These are phyloP conservation scores for Cyclotella sp. DNA, from an alignment of 108 stramenopile genomes.

Conservation along the genomic window DNA sequence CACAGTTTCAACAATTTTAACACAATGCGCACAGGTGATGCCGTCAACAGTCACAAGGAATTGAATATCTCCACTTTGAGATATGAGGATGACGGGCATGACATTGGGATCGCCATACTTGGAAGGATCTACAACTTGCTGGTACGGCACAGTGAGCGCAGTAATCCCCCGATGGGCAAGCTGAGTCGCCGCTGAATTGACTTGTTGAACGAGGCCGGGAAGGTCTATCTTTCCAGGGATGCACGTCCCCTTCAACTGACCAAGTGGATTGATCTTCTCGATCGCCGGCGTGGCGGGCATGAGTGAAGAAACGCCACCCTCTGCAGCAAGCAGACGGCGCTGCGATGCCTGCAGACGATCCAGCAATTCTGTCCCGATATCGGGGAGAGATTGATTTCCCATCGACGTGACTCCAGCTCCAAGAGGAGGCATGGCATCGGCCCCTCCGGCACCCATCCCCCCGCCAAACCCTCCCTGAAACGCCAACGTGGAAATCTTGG, in stretches of 20 bases:
- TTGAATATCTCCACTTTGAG: constrained; percentile 69
- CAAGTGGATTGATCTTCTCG: neutral
- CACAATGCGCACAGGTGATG: constrained; percentile 90
- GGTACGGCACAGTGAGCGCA: neutral
- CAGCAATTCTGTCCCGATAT: constrained; percentile 20
- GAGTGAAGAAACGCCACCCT: constrained; percentile 57
- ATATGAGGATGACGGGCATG: constrained; percentile 76
- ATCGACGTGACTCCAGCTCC: too few species aligned
- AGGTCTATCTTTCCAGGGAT: constrained; percentile 77
- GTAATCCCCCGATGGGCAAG: constrained; percentile 74
- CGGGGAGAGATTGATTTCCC: neutral
- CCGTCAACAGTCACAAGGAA: constrained; percentile 85
- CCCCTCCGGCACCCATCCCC: neutral
- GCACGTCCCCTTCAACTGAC: constrained; percentile 77
- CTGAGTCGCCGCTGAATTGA: constrained; percentile 75
- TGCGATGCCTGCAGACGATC: constrained; percentile 80
- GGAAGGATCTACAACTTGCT: constrained; percentile 26
- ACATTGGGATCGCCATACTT: constrained; percentile 80
- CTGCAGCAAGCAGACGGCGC: constrained; percentile 62
- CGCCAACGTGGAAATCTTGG: constrained; percentile 50
- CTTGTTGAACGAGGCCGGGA: constrained; percentile 70
- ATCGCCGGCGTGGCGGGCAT: constrained; percentile 1
- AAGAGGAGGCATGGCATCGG: too few species aligned
- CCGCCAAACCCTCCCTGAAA: constrained; percentile 36
- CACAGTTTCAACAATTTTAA: constrained; percentile 91